Conservation (phyloP, 176 grass and related monocot species). For the Oryza coarctata region DNA sequence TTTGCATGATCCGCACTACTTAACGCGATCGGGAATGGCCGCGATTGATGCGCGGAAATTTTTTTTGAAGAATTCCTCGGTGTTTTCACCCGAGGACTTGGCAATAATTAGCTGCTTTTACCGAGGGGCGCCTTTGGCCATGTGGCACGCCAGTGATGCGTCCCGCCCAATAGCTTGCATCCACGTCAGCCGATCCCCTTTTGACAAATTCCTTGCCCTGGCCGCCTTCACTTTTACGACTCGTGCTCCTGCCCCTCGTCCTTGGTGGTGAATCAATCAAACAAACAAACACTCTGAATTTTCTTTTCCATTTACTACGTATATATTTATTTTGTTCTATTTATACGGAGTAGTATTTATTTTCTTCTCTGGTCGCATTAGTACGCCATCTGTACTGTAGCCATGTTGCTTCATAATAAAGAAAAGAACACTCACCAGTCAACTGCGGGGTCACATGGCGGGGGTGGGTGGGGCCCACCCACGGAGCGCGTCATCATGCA, state of each 20-base stretch:
- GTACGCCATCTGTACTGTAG: conserved; percentile 20
- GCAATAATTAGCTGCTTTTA: conserved; percentile 40
- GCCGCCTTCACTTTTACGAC: conserved; percentile 49
- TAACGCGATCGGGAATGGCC: neutral
- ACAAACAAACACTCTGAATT: conserved; percentile 1
- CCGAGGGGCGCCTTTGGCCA: conserved; percentile 20
- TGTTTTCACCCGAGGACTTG: conserved; percentile 22
- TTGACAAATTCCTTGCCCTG: conserved; percentile 47
- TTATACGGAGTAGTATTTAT: neutral
- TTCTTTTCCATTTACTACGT: neutral
- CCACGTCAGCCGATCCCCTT: conserved; percentile 38
- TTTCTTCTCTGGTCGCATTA: neutral
- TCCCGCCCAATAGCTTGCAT: conserved; percentile 40
- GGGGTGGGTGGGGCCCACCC: conserved; percentile 26
- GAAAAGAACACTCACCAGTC: neutral
- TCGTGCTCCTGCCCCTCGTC: neutral
- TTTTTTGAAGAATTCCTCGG: conserved; percentile 44
- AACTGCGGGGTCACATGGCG: conserved; percentile 46
- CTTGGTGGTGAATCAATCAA: conserved; percentile 45
- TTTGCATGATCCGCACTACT: conserved; percentile 5
- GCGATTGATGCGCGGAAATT: neutral
- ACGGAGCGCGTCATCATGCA: conserved; percentile 34
- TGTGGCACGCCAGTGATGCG: conserved; percentile 57
- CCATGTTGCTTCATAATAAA: conserved; percentile 49
- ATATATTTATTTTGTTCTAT: neutral